phyloP scores from a whole-genome alignment of 768 basidiomycete species.

The Chalciporus pseudorubinellus region DNA sequence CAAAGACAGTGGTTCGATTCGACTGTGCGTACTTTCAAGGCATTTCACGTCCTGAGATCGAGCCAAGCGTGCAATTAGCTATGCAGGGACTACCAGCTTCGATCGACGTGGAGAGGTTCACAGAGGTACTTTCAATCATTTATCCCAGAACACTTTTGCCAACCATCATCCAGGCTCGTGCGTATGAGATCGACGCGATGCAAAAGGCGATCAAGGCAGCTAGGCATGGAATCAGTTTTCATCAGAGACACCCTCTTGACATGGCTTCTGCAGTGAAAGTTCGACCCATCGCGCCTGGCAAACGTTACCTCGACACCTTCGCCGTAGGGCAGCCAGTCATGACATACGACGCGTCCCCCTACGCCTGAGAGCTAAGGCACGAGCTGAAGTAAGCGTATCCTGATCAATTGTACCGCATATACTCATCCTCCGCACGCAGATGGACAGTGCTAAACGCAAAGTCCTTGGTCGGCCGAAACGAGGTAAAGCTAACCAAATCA shows the following conservation, averaged over 20 bases:
- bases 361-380: conserved; percentile 79
- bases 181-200: conserved; percentile 91
- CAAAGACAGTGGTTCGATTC: conserved; percentile 35
- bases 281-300: conserved; percentile 89
- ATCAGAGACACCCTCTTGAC: not conserved
- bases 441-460: conserved; percentile 49
- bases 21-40: conserved; percentile 37
- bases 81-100: conserved; percentile 62
- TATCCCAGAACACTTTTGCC: not conserved
- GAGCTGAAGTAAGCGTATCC: conserved; percentile 60
- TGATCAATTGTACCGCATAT: conserved; percentile 5
- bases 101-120: conserved; percentile 86
- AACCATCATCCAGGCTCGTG: conserved; percentile 57
- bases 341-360: conserved; percentile 87
- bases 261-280: conserved; percentile 44
- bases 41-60: not conserved
- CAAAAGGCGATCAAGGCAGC: conserved; percentile 81
- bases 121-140: conserved; percentile 53
- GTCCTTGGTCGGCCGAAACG: conserved; percentile 50
- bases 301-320: conserved; percentile 84
- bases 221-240: conserved; percentile 40
- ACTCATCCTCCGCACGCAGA: conserved; percentile 41
- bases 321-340: conserved; percentile 92
- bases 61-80: conserved; percentile 36
- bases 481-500: conserved; percentile 58